A percentile compares a stretch with the other conserved stretches of the same genome.
Conservation (phyloP, 352 stramenopile species). For the Phytophthora cryptogea region DNA sequence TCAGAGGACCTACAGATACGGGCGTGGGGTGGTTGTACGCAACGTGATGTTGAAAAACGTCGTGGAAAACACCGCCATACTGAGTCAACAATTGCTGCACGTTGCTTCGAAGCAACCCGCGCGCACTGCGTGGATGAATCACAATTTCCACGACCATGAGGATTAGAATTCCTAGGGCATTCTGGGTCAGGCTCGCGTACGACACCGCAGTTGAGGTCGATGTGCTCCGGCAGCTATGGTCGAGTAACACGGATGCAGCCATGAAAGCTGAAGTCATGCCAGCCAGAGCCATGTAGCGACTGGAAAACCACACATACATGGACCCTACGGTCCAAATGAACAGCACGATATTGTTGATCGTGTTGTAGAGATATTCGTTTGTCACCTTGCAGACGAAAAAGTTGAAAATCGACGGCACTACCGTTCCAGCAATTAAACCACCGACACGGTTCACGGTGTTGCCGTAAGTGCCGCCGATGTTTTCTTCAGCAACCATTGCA, state of each 20-base stretch:
- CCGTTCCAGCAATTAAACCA: conserved; percentile 65
- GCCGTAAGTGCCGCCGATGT: conserved; percentile 71
- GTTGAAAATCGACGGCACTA: conserved; percentile 76
- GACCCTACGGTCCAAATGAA: conserved; percentile 68
- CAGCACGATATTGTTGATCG: conserved; percentile 68
- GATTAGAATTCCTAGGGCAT: conserved; percentile 71
- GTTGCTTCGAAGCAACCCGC: conserved; percentile 59
- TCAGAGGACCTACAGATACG: conserved; percentile 8
- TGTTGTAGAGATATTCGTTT: conserved; percentile 50
- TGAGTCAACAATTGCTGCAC: conserved; percentile 56
- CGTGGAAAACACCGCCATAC: conserved; percentile 48
- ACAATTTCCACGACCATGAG: conserved; percentile 68
- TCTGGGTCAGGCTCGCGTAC: conserved; percentile 73
- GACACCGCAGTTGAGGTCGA: conserved; percentile 44
- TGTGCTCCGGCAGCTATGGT: conserved; percentile 47
- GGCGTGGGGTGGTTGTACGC: conserved; percentile 29
- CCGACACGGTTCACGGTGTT: conserved; percentile 69
- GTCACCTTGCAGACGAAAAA: conserved; percentile 77
- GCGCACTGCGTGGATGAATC: conserved; percentile 58
- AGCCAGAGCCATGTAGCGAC: conserved; percentile 52
- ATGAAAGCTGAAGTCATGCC: conserved; percentile 77
- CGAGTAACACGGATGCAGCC: conserved; percentile 61
- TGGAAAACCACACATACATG: conserved; percentile 80
- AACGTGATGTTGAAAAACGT: conserved; percentile 70
- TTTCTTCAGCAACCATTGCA: conserved; percentile 68